Evolutionary conservation across 2,329 filamentous ascomycete genomes (phyloP), one percentile per base, ranked within the genome.

Genomic region (Cladosporium sp.): DNA sequence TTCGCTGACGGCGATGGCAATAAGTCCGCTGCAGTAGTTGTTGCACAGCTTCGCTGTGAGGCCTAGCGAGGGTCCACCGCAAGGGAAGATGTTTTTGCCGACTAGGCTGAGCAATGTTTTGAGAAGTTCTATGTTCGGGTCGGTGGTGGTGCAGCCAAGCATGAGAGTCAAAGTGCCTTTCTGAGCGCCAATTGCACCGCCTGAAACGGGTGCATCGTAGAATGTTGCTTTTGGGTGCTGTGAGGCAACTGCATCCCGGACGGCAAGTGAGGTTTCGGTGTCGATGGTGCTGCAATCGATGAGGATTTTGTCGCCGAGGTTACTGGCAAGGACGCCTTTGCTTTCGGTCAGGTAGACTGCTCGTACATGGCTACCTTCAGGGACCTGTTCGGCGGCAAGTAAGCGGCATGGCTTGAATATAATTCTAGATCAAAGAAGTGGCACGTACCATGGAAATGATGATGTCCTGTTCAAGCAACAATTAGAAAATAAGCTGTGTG

Each of bases 21-120:
- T 85, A 20, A 84, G 72, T 1, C 81, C 82, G 0, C 79, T 83
- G 51, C 81, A 76, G 67, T 86, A 86, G 64, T 86, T 86, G 66
- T 86, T 86, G 57, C 78, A 83, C 5, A 86, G 71, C 69, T 86
- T 86, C 0, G 83, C 82, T 0, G 81, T 79, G 3, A 86, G 76
- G 0, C 84, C 83, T 0, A 84, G 74, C 0, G 79, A 80, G 0
- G 81, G 77, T 0, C 78, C 81, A 3, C 83, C 83, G 63, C 83
- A 86, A 4, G 81, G 74, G 51, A 86, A 80, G 40, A 84, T 71
- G 54, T 80, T 73, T 45, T 74, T 74, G 28, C 83, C 83, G 80
- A 86, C 84, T 42, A 78, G 69, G 12, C 71, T 62, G 25, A 84
- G 70, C 5, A 85, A 64, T 19, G 66, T 60, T n/a, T 70, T 72